Evolutionary conservation across 1,284 basidiomycete genomes (phyloP).

Genomic region (Rhodofomes roseus): DNA sequence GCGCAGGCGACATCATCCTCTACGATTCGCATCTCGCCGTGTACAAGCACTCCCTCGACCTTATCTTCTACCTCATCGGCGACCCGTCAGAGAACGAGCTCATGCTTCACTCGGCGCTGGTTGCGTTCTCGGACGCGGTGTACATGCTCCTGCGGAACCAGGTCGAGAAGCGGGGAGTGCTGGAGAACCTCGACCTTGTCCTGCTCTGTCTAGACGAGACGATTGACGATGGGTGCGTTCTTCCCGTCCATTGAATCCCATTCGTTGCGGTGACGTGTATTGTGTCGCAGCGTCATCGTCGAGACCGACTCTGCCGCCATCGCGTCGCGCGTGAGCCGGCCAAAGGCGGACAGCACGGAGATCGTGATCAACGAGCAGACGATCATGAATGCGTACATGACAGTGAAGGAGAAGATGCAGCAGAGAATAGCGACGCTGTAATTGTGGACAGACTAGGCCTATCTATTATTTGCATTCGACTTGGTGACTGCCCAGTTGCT

Average conservation of each 20-base stretch:
- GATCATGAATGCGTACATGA: conserved; percentile 88
- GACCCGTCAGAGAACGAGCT: conserved; percentile 92
- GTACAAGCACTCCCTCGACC: conserved; percentile 92
- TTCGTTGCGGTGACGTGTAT: not conserved
- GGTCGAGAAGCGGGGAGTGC: conserved; percentile 91
- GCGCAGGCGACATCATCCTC: conserved; percentile 88
- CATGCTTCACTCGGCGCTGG: conserved; percentile 87
- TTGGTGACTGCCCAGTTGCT: not conserved
- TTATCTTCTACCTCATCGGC: conserved; percentile 93
- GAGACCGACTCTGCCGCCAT: conserved; percentile 96
- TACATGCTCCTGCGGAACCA: conserved; percentile 86
- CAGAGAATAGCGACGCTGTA: conserved; percentile 58
- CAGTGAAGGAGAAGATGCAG: conserved; percentile 78
- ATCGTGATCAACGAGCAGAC: conserved; percentile 99
- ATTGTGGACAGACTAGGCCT: conserved; percentile 1
- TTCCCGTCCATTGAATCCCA: no score
- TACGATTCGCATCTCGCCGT: conserved; percentile 91
- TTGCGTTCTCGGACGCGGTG: conserved; percentile 85
- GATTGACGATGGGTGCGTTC: conserved; percentile 86
- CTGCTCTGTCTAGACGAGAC: conserved; percentile 95
- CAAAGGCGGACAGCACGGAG: conserved; percentile 90
- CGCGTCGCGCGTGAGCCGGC: conserved; percentile 90
- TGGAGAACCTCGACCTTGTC: conserved; percentile 95
- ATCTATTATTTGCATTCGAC: not conserved
- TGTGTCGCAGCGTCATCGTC: conserved; percentile 77